These are phyloP conservation scores for Spergularia marina DNA, from an alignment of 148 eudicot genomes.

Conservation along the genomic window DNA sequence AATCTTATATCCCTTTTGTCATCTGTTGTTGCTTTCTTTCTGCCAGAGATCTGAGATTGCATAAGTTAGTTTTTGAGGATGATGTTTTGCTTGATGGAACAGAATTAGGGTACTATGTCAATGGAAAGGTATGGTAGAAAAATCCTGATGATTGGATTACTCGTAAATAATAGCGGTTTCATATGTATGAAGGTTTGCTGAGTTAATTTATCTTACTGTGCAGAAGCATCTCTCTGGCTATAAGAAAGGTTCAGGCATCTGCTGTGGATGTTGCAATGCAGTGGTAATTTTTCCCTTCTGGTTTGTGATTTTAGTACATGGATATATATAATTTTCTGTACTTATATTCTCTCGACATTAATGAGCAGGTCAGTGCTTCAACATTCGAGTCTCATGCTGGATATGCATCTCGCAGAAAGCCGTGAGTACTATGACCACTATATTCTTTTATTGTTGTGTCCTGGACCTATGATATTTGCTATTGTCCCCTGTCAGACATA, in stretches of 20 bases:
- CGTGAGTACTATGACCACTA: slow-evolving; percentile 49
- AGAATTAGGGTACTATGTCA: slow-evolving; percentile 54
- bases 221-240: slow-evolving; percentile 64
- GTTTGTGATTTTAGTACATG: slow-evolving; percentile 2
- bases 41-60: slow-evolving; percentile 72
- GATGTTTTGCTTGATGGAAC: slow-evolving; percentile 78
- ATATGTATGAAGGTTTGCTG: slow-evolving; percentile 2
- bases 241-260: slow-evolving; percentile 62
- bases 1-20: neutral
- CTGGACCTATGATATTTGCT: neutral
- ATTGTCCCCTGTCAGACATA: neutral
- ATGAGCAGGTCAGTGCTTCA: slow-evolving; percentile 85
- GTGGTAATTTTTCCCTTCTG: slow-evolving; percentile 45
- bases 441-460: neutral
- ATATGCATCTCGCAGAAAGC: slow-evolving; percentile 72
- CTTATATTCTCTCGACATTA: slow-evolving; percentile 4
- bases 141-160: slow-evolving; percentile 19
- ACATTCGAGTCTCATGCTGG: slow-evolving; percentile 97
- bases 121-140: slow-evolving; percentile 53
- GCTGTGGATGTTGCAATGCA: slow-evolving; percentile 56
- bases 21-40: slow-evolving; percentile 15
- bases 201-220: slow-evolving; percentile 20
- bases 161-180: slow-evolving; percentile 33
- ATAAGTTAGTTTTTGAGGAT: slow-evolving; percentile 65
- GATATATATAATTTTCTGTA: neutral